Evolutionary conservation across 345 rosid genomes (phyloP).

Genomic region (Odontarrhena argentea): DNA sequence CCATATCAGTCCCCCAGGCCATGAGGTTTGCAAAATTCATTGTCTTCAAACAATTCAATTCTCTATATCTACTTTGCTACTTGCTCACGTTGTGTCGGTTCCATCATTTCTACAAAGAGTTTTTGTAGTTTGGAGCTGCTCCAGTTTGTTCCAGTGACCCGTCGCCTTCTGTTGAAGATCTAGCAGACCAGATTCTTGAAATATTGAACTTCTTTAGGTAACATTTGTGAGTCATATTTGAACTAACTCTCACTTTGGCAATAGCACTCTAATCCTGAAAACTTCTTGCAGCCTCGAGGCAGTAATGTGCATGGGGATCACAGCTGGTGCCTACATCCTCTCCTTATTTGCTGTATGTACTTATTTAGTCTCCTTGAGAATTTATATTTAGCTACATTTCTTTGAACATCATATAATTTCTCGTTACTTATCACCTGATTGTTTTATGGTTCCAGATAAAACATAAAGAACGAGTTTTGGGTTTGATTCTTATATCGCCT

Average conservation of each 20-base stretch:
- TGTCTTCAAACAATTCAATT: conserved; percentile 18
- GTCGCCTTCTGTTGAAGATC: conserved; percentile 67
- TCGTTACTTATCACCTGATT: conserved; percentile 15
- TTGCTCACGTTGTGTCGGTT: conserved; percentile 47
- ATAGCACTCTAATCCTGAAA: background rate
- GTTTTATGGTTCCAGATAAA: conserved; percentile 68
- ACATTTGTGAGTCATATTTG: conserved; percentile 16
- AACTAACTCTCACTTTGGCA: background rate
- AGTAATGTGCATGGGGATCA: conserved; percentile 97
- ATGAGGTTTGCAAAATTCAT: conserved; percentile 70
- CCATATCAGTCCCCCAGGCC: conserved; percentile 97
- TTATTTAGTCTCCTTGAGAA: conserved; percentile 3
- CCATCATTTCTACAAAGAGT: conserved; percentile 65
- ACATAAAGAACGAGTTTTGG: conserved; percentile 85
- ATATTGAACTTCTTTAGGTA: conserved; percentile 89
- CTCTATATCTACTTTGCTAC: conserved; percentile 1
- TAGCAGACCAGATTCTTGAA: conserved; percentile 91
- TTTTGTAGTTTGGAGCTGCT: conserved; percentile 95
- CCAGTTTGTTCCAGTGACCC: conserved; percentile 58
- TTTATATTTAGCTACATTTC: conserved; percentile 1
- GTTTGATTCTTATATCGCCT: conserved; percentile 90
- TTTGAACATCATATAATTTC: background rate
- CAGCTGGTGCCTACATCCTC: conserved; percentile 93
- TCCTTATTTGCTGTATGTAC: conserved; percentile 83
- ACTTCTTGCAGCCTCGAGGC: conserved; percentile 66